phyloP scores from a whole-genome alignment of 495 filamentous ascomycete species.

The Xylaria acuta region DNA sequence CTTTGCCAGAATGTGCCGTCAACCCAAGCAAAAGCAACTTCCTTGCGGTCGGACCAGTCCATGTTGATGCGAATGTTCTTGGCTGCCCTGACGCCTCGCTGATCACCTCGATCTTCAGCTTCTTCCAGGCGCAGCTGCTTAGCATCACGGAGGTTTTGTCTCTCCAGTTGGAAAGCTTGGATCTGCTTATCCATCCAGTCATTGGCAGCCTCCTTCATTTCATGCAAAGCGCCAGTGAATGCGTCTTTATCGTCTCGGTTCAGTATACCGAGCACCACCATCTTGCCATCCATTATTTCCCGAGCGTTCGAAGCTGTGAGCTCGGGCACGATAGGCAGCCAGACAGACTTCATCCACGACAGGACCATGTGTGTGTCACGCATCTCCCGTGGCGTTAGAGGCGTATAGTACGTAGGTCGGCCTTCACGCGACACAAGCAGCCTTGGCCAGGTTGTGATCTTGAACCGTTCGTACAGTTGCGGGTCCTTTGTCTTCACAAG shows the following conservation, averaged over 20 bases:
- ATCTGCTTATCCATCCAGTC: constrained; percentile 99
- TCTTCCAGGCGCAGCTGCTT: constrained; percentile 97
- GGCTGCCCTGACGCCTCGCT: constrained; percentile 82
- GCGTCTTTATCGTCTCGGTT: constrained; percentile 79
- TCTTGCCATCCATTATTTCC: constrained; percentile 93
- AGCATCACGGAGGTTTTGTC: constrained; percentile 88
- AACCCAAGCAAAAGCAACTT: constrained; percentile 97
- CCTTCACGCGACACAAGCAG: constrained; percentile 89
- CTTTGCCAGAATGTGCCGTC: constrained; percentile 97
- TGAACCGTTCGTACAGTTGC: constrained; percentile 77
- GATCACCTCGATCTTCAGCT: constrained; percentile 90
- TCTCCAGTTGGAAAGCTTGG: constrained; percentile 85
- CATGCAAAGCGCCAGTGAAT: constrained; percentile 77
- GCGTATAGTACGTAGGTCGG: constrained; percentile 84
- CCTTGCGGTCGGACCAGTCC: constrained; percentile 82
- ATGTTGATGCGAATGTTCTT: constrained; percentile 93
- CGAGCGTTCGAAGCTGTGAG: constrained; percentile 87
- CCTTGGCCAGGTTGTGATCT: constrained; percentile 94
- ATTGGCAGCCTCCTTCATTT: constrained; percentile 92
- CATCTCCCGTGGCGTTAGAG: constrained; percentile 85
- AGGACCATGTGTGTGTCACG: constrained; percentile 81
- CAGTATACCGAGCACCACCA: constrained; percentile 89
- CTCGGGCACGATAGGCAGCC: constrained; percentile 97
- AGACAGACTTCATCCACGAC: constrained; percentile 92
- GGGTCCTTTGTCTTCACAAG: constrained; percentile 86